Evolutionary conservation across 495 filamentous ascomycete genomes (phyloP).

Genomic region (Barbatosphaeria neglecta): DNA sequence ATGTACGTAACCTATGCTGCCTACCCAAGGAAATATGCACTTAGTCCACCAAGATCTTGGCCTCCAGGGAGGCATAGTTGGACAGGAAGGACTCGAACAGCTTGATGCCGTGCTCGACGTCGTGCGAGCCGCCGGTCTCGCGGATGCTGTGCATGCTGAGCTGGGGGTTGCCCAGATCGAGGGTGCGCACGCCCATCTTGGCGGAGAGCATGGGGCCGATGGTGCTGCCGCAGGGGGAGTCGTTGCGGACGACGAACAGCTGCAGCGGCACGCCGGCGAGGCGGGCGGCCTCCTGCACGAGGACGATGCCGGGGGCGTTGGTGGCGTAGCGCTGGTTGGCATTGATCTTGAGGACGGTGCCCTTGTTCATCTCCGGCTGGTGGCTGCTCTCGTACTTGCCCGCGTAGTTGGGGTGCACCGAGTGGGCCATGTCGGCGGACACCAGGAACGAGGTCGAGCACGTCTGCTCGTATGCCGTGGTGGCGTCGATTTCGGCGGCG

Average conservation of each 20-base stretch:
- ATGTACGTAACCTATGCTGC: too few species aligned
- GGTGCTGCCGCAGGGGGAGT: slow-evolving; percentile 85
- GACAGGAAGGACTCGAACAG: slow-evolving; percentile 83
- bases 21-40: too few species aligned
- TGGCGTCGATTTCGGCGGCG: slow-evolving; percentile 38
- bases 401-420: slow-evolving; percentile 86
- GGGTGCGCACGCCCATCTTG: slow-evolving; percentile 68
- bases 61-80: slow-evolving; percentile 66
- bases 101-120: slow-evolving; percentile 78
- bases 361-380: slow-evolving; percentile 90
- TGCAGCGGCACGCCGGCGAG: slow-evolving; percentile 67
- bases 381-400: slow-evolving; percentile 85
- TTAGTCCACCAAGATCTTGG: slow-evolving; percentile 69
- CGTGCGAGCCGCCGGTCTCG: slow-evolving; percentile 76
- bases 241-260: slow-evolving; percentile 92
- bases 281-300: slow-evolving; percentile 76
- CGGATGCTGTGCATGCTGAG: slow-evolving; percentile 94
- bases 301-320: slow-evolving; percentile 87
- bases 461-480: slow-evolving; percentile 88
- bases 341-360: slow-evolving; percentile 93
- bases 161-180: slow-evolving; percentile 94
- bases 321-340: slow-evolving; percentile 94
- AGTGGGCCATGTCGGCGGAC: slow-evolving; percentile 96
- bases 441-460: slow-evolving; percentile 86
- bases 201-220: slow-evolving; percentile 93